phyloP scores from a whole-genome alignment of 139 green algal genomes.

The Eudorina sp. region DNA sequence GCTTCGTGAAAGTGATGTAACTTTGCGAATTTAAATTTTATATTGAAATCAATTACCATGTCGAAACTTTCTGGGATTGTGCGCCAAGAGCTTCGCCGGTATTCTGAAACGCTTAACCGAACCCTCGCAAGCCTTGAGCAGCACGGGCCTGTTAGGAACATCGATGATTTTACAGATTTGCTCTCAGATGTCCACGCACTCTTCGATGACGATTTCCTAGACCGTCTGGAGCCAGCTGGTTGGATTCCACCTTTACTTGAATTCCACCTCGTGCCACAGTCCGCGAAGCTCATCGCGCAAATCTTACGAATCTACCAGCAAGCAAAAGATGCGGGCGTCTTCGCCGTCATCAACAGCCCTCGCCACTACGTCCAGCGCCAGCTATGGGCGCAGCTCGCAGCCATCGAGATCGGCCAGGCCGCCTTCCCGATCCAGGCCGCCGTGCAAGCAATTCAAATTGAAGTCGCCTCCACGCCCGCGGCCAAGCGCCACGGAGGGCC shows the following conservation, averaged over 20 bases:
- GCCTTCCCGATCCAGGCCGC: background rate
- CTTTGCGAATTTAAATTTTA: no score
- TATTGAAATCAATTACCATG: no score
- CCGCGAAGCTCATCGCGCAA: background rate
- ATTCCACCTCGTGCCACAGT: background rate
- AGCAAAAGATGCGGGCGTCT: background rate
- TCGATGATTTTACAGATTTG: background rate
- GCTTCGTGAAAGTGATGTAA: no score
- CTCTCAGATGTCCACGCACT: background rate
- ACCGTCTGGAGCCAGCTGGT: background rate
- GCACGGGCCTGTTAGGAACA: background rate
- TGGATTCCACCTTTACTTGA: slow-evolving; percentile 1
- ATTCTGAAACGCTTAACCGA: background rate
- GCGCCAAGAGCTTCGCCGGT: slow-evolving; percentile 1
- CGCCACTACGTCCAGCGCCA: background rate
- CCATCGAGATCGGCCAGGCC: background rate
- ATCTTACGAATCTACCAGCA: background rate
- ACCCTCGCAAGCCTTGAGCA: background rate
- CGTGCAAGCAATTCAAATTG: background rate
- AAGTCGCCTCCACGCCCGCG: background rate
- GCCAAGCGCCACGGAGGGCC: background rate
- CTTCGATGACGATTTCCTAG: slow-evolving; percentile 1
- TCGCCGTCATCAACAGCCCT: background rate
- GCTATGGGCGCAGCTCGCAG: background rate
- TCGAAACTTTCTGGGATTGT: background rate